A percentile compares a stretch with the other conserved stretches of the same genome.
phyloP scores from a whole-genome alignment of 192 early-diverging fungal species.

The Backusella liffmaniae region DNA sequence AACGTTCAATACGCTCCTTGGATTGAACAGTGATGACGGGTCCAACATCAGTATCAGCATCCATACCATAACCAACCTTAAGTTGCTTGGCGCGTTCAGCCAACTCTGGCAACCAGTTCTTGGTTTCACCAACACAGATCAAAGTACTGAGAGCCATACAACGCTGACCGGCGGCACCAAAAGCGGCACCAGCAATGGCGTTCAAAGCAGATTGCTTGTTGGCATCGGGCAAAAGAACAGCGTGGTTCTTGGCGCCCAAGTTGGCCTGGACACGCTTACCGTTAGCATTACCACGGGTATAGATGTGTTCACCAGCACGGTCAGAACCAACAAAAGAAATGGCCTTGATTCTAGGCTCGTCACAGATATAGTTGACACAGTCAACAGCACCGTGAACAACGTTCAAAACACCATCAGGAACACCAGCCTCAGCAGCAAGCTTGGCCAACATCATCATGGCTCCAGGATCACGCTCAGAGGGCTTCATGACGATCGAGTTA shows the following conservation, averaged over 20 bases:
- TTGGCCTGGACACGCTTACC: conserved; percentile 98
- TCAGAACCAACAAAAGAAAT: conserved; percentile 96
- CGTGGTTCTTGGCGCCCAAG: conserved; percentile 97
- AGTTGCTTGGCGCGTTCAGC: conserved; percentile 83
- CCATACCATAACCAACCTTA: conserved; percentile 83
- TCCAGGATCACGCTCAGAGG: conserved; percentile 91
- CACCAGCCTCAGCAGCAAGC: conserved; percentile 85
- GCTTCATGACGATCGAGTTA: conserved; percentile 91
- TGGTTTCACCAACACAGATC: conserved; percentile 85
- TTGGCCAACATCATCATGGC: conserved; percentile 87
- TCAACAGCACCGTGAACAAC: conserved; percentile 86
- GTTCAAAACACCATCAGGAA: conserved; percentile 90
- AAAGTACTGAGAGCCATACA: conserved; percentile 97
- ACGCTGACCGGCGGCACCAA: conserved; percentile 96
- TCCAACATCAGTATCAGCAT: conserved; percentile 83
- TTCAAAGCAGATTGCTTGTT: conserved; percentile 96
- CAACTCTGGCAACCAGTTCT: conserved; percentile 85
- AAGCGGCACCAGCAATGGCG: conserved; percentile 88
- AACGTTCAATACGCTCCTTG: conserved; percentile 64
- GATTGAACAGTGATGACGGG: conserved; percentile 86
- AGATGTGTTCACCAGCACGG: conserved; percentile 85
- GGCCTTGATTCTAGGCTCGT: conserved; percentile 80
- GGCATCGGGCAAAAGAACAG: conserved; percentile 90
- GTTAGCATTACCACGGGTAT: conserved; percentile 78
- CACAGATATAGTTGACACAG: conserved; percentile 90